Percentiles rank a stretch among this genome's conserved stretches.
phyloP scores from a whole-genome alignment of 352 stramenopile species.

The Pythium dissimile region DNA sequence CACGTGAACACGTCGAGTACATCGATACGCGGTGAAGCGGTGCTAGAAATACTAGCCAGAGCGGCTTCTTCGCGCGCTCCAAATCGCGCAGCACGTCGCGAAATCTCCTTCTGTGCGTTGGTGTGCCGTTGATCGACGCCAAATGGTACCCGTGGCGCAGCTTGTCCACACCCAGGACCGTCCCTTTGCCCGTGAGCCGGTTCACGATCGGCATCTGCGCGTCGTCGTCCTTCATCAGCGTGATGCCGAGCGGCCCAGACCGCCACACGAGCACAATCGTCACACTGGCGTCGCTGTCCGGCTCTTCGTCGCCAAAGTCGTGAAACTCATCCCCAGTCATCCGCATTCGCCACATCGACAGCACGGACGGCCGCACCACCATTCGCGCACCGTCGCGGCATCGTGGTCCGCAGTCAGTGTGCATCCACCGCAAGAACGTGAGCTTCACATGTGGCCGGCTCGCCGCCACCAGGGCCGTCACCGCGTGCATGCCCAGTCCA shows the following conservation, averaged over 20 bases:
- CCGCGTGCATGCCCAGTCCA: conserved; percentile 30
- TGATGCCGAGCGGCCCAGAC: conserved; percentile 42
- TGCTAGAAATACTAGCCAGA: conserved; percentile 46
- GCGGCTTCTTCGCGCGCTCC: conserved; percentile 34
- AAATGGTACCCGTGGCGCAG: conserved; percentile 47
- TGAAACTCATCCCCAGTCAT: conserved; percentile 18
- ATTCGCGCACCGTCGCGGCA: conserved; percentile 10
- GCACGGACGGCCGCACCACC: not conserved
- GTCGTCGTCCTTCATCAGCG: conserved; percentile 46
- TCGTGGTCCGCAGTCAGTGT: conserved; percentile 6
- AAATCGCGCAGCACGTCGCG: conserved; percentile 35
- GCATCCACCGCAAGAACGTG: conserved; percentile 49
- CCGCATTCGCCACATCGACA: not conserved
- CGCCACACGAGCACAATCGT: conserved; percentile 50
- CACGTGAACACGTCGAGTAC: not conserved
- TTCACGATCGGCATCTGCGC: conserved; percentile 50
- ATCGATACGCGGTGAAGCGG: conserved; percentile 13
- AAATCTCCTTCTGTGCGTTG: conserved; percentile 27
- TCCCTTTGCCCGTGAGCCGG: conserved; percentile 66
- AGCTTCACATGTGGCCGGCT: conserved; percentile 37
- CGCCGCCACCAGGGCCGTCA: conserved; percentile 34
- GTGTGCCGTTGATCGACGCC: conserved; percentile 45
- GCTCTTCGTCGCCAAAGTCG: conserved; percentile 6
- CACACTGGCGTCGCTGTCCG: conserved; percentile 3
- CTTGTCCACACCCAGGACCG: conserved; percentile 30